Evolutionary conservation across 176 grass and related monocot genomes (phyloP), one percentile per base, ranked within the genome.

Genomic region (Metroxylon sagu): DNA sequence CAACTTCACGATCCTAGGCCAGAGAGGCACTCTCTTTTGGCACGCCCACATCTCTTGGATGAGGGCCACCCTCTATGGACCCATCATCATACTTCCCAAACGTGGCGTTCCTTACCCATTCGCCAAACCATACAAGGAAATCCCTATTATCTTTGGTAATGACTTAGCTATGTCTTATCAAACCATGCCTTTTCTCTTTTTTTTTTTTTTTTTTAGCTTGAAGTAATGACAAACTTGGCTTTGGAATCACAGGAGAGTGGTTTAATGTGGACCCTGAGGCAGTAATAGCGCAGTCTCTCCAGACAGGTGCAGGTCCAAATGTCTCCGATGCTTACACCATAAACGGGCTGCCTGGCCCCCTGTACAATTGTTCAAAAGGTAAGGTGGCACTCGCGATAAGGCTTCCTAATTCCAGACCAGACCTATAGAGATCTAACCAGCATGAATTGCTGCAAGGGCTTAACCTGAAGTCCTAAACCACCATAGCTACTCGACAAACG

Each of bases 301-400:
- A 64, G 18, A 89, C 85, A 0, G 85, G 85, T 0, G 85, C 21
- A 2, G 80, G 85, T 52, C 80, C 85, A 16, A 89, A 89, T 17
- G 65, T 89, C 1, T 89, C 85, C 0, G 85, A 89, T 5, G 80
- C 85, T 1, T 74, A 77, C 76, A 72, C 82, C 17, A 82, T 94
- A 50, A 95, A 95, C 62, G 81, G 89, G 0, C 78, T 88, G 49
- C 81, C 89, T 3, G 89, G 85, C 19, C 89, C 80, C 18, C 48
- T 95, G 21, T 95, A 95, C 72, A 88, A 85, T 62, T 85, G 72
- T 51, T 85, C 89, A 1, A 60, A 56, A 83, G 81, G 86, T 85
- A 61, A 39, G 21, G 21, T 23, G 21, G 21, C 21, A 23, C 21
- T 23, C 21, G 1, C 21, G 21, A 23, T 23, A 23, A 23, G 21